phyloP scores from a whole-genome alignment of 2,329 filamentous ascomycete genomes.

The Diaporthe helianthi region DNA sequence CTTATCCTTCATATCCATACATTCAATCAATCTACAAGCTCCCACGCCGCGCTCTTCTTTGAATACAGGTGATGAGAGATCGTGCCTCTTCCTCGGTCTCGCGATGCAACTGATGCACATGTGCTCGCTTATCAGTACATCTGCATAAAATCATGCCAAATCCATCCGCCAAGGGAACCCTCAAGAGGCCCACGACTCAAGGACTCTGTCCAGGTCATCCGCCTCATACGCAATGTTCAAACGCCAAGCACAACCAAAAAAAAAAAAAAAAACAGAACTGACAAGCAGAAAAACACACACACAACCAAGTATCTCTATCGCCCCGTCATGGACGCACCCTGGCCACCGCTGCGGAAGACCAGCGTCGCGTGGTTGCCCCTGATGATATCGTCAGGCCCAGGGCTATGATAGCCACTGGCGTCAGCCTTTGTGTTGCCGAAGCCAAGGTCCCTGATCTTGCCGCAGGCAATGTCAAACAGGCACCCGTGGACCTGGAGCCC shows the following conservation, averaged over 20 bases:
- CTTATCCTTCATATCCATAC: not conserved
- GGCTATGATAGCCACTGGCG: constrained; percentile 29
- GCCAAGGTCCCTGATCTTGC: constrained; percentile 57
- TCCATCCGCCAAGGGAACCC: constrained; percentile 4
- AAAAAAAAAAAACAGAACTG: not conserved
- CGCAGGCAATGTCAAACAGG: constrained; percentile 69
- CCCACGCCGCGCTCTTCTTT: constrained; percentile 12
- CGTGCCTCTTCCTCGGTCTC: not conserved
- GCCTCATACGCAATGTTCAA: not conserved
- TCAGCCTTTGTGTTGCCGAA: constrained; percentile 47
- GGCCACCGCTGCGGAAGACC: constrained; percentile 53
- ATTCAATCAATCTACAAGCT: not conserved
- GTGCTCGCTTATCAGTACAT: not conserved
- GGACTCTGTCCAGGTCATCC: not conserved
- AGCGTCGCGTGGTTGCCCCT: constrained; percentile 58
- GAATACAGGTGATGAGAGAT: not conserved
- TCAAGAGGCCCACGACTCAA: not conserved
- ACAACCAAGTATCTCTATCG: constrained; percentile 34
- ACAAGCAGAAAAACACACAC: too few species aligned
- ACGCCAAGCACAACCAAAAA: not conserved
- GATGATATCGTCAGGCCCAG: constrained; percentile 45
- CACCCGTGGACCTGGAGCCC: constrained; percentile 79
- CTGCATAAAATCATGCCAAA: constrained; percentile 15
- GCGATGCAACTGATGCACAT: not conserved
- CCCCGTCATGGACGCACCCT: constrained; percentile 45